A percentile compares a stretch with the other conserved stretches of the same genome.
Evolutionary conservation across 2,329 filamentous ascomycete genomes (phyloP).

Genomic region (Claviceps africana): DNA sequence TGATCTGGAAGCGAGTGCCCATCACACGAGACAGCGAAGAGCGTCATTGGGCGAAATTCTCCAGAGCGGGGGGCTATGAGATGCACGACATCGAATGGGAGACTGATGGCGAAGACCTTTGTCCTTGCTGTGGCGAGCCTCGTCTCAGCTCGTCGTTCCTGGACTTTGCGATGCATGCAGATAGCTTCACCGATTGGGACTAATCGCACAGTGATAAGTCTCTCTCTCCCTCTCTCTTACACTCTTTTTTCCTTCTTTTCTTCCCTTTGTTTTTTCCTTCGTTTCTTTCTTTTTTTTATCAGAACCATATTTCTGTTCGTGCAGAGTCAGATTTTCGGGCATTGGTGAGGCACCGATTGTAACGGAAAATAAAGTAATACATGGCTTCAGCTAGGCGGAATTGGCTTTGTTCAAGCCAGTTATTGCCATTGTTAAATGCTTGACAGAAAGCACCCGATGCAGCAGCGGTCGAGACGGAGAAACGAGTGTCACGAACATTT

Average conservation of each 20-base stretch:
- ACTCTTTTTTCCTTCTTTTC: neutral
- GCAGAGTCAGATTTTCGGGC: neutral
- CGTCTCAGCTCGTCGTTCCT: slow-evolving; percentile 23
- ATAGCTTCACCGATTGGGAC: slow-evolving; percentile 1
- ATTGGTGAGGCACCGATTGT: neutral
- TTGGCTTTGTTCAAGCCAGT: neutral
- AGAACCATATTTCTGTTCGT: neutral
- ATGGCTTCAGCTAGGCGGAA: neutral
- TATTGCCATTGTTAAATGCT: neutral
- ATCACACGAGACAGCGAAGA: slow-evolving; percentile 22
- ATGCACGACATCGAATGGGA: slow-evolving; percentile 19
- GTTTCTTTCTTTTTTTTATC: neutral
- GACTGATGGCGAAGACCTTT: slow-evolving; percentile 22
- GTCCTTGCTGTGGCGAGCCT: slow-evolving; percentile 26
- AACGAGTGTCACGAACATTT: neutral
- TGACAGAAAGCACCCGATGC: neutral
- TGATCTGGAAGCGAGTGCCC: slow-evolving; percentile 39
- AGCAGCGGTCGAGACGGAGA: neutral
- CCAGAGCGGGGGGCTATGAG: slow-evolving; percentile 24
- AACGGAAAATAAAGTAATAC: neutral
- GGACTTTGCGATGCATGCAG: slow-evolving; percentile 14
- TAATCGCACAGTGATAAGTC: neutral
- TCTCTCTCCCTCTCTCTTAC: neutral
- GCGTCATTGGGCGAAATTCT: slow-evolving; percentile 37
- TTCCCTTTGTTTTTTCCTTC: too few relatives aligned